Evolutionary conservation across 345 rosid genomes (phyloP).

Genomic region (Sonneratia caseolaris): DNA sequence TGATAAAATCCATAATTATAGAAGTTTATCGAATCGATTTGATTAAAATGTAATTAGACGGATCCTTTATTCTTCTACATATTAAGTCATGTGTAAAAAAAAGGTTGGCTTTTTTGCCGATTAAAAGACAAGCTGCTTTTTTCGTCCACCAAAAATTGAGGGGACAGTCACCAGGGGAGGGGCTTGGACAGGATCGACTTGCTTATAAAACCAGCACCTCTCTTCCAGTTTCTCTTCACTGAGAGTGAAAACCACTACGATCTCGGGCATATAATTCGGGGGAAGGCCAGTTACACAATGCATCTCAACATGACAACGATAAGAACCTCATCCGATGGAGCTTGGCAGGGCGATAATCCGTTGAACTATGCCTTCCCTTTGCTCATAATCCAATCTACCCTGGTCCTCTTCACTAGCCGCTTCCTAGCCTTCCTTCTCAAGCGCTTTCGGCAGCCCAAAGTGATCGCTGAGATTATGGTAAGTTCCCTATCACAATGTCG

Average conservation of each 20-base stretch:
- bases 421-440: slow-evolving; percentile 25
- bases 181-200: background rate
- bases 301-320: slow-evolving; percentile 18
- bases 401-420: slow-evolving; percentile 29
- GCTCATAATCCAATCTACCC: slow-evolving; percentile 22
- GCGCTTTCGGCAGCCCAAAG: slow-evolving; percentile 35
- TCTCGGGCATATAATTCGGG: background rate
- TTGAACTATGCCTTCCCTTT: slow-evolving; percentile 31
- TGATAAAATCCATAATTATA: no score
- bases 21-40: no score
- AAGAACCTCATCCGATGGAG: slow-evolving; percentile 27
- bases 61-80: no score
- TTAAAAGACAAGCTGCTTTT: background rate
- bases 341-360: slow-evolving; percentile 43
- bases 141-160: background rate
- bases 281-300: background rate
- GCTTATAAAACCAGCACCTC: background rate
- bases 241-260: background rate
- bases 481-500: background rate
- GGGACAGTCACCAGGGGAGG: background rate
- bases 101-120: no score
- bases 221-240: background rate
- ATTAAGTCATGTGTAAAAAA: no score
- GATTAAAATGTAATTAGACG: no score
- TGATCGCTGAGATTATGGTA: slow-evolving; percentile 33